These are phyloP conservation scores for Neostapfia colusana DNA, from an alignment of 176 grass and related monocot species.

Conservation along the genomic window DNA sequence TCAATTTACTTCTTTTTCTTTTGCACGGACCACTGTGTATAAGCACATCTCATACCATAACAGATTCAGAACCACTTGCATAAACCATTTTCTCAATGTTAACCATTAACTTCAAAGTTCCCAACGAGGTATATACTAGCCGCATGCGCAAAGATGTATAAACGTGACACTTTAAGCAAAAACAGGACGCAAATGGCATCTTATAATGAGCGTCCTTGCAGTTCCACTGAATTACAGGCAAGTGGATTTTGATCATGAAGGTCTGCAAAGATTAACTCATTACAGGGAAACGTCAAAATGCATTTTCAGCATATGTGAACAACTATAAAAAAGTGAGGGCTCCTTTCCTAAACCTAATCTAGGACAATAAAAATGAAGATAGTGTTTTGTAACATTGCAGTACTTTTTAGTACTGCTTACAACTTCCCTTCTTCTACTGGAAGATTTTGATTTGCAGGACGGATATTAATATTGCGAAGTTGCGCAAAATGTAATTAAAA, in stretches of 20 bases:
- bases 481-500: neutral
- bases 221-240: neutral
- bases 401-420: neutral
- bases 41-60: neutral
- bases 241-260: neutral
- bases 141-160: constrained; percentile 9
- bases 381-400: neutral
- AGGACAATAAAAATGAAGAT: constrained; percentile 11
- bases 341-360: neutral
- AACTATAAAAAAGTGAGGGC: neutral
- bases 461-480: neutral
- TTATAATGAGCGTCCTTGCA: neutral
- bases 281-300: neutral
- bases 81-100: neutral
- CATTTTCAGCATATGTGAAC: neutral
- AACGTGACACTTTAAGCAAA: constrained; percentile 15
- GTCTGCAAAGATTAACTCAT: neutral
- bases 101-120: constrained; percentile 13
- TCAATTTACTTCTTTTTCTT: neutral
- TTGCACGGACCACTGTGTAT: neutral
- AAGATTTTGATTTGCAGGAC: neutral
- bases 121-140: neutral
- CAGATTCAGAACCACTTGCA: constrained; percentile 13
- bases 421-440: neutral
- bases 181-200: constrained; percentile 27